A percentile compares a stretch with the other conserved stretches of the same genome.
phyloP scores from a whole-genome alignment of 169 alveolate species.

The Cryptosporidium canis region DNA sequence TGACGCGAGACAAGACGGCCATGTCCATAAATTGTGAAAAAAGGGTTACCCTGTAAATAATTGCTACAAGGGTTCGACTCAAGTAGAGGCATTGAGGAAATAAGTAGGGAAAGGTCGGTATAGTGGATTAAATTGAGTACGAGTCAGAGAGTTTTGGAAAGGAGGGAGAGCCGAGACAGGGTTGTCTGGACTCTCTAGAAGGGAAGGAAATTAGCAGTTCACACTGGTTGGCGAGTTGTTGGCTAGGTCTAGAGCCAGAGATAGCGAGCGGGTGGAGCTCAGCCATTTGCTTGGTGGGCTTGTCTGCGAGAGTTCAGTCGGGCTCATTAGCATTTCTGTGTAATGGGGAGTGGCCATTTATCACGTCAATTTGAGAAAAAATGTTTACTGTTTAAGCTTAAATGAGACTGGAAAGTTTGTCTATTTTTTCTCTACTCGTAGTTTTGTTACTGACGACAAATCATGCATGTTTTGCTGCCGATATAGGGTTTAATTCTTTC shows the following conservation, averaged over 20 bases:
- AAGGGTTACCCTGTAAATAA: too few relatives aligned
- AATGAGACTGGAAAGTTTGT: slow-evolving; percentile 1
- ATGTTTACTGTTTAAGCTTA: background rate
- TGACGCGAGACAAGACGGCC: background rate
- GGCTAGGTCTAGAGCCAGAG: too few relatives aligned
- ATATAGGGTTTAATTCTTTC: background rate
- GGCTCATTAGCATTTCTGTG: background rate
- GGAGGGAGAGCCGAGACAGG: too few relatives aligned
- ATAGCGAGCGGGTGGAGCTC: too few relatives aligned
- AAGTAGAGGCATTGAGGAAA: too few relatives aligned
- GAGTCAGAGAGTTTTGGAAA: too few relatives aligned
- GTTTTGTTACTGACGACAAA: background rate
- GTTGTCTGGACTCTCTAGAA: too few relatives aligned
- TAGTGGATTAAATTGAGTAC: too few relatives aligned
- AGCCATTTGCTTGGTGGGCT: background rate
- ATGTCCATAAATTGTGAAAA: background rate
- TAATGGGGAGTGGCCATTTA: background rate
- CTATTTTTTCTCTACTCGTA: background rate
- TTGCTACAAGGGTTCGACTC: too few relatives aligned
- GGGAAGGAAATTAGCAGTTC: too few relatives aligned
- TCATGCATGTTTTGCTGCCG: background rate
- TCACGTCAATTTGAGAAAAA: background rate
- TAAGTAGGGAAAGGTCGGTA: too few relatives aligned
- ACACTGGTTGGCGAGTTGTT: too few relatives aligned
- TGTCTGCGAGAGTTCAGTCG: background rate